A percentile compares a stretch with the other conserved stretches of the same genome.
phyloP scores from a whole-genome alignment of 1,139 yeast species.

The Kazachstania sp. region DNA sequence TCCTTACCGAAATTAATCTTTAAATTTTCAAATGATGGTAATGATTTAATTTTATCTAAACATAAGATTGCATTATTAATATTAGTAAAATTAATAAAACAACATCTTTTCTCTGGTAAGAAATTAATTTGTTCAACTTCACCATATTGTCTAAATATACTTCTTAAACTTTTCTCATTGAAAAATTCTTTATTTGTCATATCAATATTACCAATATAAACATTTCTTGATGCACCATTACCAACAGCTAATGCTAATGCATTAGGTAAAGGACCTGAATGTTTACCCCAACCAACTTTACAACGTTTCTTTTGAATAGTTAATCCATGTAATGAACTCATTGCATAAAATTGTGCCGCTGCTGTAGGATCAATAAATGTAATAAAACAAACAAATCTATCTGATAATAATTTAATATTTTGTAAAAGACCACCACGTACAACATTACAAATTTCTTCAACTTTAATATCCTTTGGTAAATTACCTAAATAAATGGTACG shows the following conservation, averaged over 20 bases:
- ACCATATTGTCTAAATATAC: constrained; percentile 74
- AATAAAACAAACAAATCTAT: constrained; percentile 85
- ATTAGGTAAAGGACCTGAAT: constrained; percentile 81
- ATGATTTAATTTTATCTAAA: constrained; percentile 54
- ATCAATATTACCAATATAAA: constrained; percentile 70
- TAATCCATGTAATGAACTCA: constrained; percentile 75
- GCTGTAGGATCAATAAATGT: constrained; percentile 88
- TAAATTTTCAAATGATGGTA: constrained; percentile 41
- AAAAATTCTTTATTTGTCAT: constrained; percentile 29
- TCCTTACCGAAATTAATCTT: constrained; percentile 87
- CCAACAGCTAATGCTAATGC: constrained; percentile 78
- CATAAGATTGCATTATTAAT: constrained; percentile 83
- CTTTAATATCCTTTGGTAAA: constrained; percentile 73
- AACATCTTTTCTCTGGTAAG: constrained; percentile 76
- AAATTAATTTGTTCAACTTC: constrained; percentile 92
- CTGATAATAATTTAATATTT: constrained; percentile 62
- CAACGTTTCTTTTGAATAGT: constrained; percentile 72
- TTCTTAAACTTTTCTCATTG: constrained; percentile 50
- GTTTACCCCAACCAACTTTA: constrained; percentile 95
- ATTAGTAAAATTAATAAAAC: constrained; percentile 84
- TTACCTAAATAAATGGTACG: constrained; percentile 88
- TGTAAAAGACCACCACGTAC: constrained; percentile 89
- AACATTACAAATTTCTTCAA: constrained; percentile 88
- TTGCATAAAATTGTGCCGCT: constrained; percentile 88
- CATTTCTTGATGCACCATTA: constrained; percentile 88